A percentile compares a stretch with the other conserved stretches of the same genome.
Evolutionary conservation across 805 yeast genomes (phyloP).

Genomic region (Metschnikowia lochheadii): DNA sequence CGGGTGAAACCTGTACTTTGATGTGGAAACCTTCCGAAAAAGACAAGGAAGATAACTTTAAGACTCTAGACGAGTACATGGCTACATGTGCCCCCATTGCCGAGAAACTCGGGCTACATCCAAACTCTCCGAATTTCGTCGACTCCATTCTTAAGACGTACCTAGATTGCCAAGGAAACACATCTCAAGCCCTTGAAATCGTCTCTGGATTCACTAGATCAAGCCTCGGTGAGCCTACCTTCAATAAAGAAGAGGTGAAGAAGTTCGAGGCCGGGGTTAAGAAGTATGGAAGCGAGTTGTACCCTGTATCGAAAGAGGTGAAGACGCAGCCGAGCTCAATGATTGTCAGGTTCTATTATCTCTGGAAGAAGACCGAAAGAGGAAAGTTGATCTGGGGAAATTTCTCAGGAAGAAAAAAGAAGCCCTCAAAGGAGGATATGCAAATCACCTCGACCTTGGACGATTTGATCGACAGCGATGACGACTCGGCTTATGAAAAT

Average conservation of each 20-base stretch:
- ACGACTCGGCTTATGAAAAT: constrained; percentile 67
- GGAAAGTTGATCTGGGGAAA: constrained; percentile 83
- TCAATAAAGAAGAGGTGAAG: constrained; percentile 56
- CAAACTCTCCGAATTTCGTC: constrained; percentile 74
- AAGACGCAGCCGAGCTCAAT: constrained; percentile 67
- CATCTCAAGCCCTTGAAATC: constrained; percentile 42
- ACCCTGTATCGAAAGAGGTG: constrained; percentile 69
- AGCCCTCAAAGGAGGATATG: constrained; percentile 25
- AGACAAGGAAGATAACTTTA: constrained; percentile 23
- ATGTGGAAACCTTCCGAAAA: constrained; percentile 56
- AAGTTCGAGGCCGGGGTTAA: constrained; percentile 73
- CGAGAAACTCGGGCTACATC: constrained; percentile 45
- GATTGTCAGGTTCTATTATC: constrained; percentile 81
- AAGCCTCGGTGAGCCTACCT: constrained; percentile 71
- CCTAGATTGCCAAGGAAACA: constrained; percentile 49
- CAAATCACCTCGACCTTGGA: constrained; percentile 26
- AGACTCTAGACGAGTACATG: constrained; percentile 51
- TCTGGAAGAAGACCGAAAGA: constrained; percentile 83
- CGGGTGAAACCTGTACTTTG: constrained; percentile 50
- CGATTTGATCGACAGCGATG: constrained; percentile 58
- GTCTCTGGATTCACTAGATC: constrained; percentile 51
- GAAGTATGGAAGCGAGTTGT: constrained; percentile 72
- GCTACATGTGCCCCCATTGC: constrained; percentile 56
- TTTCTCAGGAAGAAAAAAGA: constrained; percentile 68
- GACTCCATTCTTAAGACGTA: constrained; percentile 65